Percentiles rank a stretch among this genome's conserved stretches.
Evolutionary conservation across 768 basidiomycete species (phyloP).

Genomic region (Macrolepiota dolichaula): DNA sequence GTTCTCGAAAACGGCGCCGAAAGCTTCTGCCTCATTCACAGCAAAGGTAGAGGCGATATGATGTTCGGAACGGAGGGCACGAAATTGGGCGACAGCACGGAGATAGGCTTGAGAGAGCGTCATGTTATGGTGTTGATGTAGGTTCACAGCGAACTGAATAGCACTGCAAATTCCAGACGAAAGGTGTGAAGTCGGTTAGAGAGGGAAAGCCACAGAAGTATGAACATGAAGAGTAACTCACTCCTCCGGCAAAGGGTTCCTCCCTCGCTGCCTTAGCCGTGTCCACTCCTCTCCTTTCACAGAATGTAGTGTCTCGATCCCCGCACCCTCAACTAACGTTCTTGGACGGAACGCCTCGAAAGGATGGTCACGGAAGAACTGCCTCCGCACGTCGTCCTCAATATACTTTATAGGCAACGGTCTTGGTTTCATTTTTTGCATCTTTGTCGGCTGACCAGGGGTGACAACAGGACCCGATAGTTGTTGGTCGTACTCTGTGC

Average conservation of each 20-base stretch:
- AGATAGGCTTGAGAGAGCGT: slow-evolving; percentile 81
- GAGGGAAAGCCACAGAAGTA: background rate
- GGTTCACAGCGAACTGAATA: slow-evolving; percentile 75
- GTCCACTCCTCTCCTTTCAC: slow-evolving; percentile 68
- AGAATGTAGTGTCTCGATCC: slow-evolving; percentile 52
- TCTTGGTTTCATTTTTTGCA: slow-evolving; percentile 25
- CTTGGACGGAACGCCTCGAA: slow-evolving; percentile 89
- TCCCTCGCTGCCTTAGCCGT: slow-evolving; percentile 73
- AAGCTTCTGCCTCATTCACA: slow-evolving; percentile 70
- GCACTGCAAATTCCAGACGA: slow-evolving; percentile 44
- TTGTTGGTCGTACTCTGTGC: slow-evolving; percentile 52
- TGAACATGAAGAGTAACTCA: slow-evolving; percentile 36
- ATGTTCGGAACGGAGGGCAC: slow-evolving; percentile 81
- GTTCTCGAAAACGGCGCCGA: slow-evolving; percentile 63
- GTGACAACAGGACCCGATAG: slow-evolving; percentile 10
- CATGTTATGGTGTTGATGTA: slow-evolving; percentile 60
- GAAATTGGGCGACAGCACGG: slow-evolving; percentile 79
- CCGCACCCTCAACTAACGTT: slow-evolving; percentile 69
- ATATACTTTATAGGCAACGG: slow-evolving; percentile 63
- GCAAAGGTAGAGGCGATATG: slow-evolving; percentile 76
- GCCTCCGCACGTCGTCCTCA: slow-evolving; percentile 82
- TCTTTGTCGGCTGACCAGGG: slow-evolving; percentile 18
- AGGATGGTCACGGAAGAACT: slow-evolving; percentile 95
- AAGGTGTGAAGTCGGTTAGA: slow-evolving; percentile 10
- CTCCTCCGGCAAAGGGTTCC: slow-evolving; percentile 89